Conservation (phyloP, 805 yeast species). For the Barnettozyma botsteinii region DNA sequence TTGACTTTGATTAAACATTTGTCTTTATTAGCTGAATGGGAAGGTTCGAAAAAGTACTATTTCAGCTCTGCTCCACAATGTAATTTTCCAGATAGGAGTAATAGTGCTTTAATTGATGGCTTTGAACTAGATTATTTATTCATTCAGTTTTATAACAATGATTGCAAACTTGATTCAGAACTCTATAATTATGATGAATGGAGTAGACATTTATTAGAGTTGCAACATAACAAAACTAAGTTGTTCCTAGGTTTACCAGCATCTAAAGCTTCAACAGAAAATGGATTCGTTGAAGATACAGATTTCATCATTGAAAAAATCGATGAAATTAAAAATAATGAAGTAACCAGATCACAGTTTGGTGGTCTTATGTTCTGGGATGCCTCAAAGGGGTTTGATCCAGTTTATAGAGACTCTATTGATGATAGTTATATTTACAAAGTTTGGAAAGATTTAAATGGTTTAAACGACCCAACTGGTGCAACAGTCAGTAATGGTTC, state of each 20-base stretch:
- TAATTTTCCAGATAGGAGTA: slow-evolving; percentile 56
- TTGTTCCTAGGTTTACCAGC: slow-evolving; percentile 64
- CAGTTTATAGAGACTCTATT: slow-evolving; percentile 30
- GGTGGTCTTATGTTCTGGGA: slow-evolving; percentile 94
- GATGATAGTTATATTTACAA: slow-evolving; percentile 20
- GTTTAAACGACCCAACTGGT: slow-evolving; percentile 12
- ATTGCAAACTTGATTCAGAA: slow-evolving; percentile 37
- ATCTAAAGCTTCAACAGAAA: slow-evolving; percentile 40
- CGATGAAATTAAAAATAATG: slow-evolving; percentile 10
- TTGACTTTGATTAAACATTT: slow-evolving; percentile 50
- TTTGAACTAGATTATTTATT: slow-evolving; percentile 61
- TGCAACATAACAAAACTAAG: slow-evolving; percentile 40
- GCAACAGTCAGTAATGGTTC: slow-evolving; percentile 6
- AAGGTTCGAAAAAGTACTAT: slow-evolving; percentile 45
- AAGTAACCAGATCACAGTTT: slow-evolving; percentile 33
- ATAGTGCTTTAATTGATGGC: slow-evolving; percentile 42
- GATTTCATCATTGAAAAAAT: slow-evolving; percentile 29
- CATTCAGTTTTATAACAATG: slow-evolving; percentile 73
- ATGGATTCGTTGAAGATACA: slow-evolving; percentile 46
- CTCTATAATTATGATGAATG: slow-evolving; percentile 49
- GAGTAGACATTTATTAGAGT: slow-evolving; percentile 26
- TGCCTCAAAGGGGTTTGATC: slow-evolving; percentile 64
- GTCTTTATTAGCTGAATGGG: slow-evolving; percentile 32
- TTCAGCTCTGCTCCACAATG: slow-evolving; percentile 83
- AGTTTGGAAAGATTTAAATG: slow-evolving; percentile 19